A percentile compares a stretch with the other conserved stretches of the same genome.
These are phyloP conservation scores for Globisporangium paroecandrum DNA, from an alignment of 352 stramenopile species.

Conservation along the genomic window DNA sequence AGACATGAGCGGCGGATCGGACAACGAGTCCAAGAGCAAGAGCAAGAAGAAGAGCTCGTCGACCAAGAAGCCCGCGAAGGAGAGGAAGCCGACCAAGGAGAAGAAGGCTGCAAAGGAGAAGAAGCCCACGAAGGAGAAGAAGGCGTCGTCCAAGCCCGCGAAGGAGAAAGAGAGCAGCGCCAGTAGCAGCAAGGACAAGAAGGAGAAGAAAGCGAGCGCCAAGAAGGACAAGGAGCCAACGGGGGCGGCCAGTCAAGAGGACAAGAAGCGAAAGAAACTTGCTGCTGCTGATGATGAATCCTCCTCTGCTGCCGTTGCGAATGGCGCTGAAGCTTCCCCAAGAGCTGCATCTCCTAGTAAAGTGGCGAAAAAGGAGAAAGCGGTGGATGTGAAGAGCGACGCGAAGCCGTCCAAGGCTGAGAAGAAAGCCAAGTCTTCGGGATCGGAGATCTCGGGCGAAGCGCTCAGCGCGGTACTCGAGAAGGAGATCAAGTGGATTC, in stretches of 20 bases:
- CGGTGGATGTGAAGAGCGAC: slow-evolving; percentile 35
- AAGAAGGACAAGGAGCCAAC: slow-evolving; percentile 19
- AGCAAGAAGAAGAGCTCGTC: slow-evolving; percentile 28
- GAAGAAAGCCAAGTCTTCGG: slow-evolving; percentile 7
- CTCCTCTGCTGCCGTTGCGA: neutral
- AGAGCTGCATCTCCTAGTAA: slow-evolving; percentile 27
- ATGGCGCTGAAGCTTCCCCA: neutral
- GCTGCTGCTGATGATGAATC: slow-evolving; percentile 2
- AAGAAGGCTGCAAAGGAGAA: slow-evolving; percentile 24
- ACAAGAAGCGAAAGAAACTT: slow-evolving; percentile 28
- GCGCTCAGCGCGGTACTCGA: slow-evolving; percentile 57
- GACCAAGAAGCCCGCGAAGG: slow-evolving; percentile 28
- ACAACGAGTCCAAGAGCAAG: slow-evolving; percentile 22
- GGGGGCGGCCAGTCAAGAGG: slow-evolving; percentile 16
- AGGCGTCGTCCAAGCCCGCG: slow-evolving; percentile 16
- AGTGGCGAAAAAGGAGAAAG: slow-evolving; percentile 36
- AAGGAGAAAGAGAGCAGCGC: slow-evolving; percentile 33
- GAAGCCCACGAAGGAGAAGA: slow-evolving; percentile 20
- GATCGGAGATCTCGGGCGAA: slow-evolving; percentile 30
- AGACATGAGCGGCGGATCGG: slow-evolving; percentile 20
- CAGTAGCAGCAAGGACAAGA: slow-evolving; percentile 27
- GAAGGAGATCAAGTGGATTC: slow-evolving; percentile 77
- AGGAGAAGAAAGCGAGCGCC: slow-evolving; percentile 30
- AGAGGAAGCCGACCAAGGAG: slow-evolving; percentile 29
- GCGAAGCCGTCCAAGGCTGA: neutral